phyloP scores from a whole-genome alignment of 148 eudicot genomes.

The Persicaria maculosa region DNA sequence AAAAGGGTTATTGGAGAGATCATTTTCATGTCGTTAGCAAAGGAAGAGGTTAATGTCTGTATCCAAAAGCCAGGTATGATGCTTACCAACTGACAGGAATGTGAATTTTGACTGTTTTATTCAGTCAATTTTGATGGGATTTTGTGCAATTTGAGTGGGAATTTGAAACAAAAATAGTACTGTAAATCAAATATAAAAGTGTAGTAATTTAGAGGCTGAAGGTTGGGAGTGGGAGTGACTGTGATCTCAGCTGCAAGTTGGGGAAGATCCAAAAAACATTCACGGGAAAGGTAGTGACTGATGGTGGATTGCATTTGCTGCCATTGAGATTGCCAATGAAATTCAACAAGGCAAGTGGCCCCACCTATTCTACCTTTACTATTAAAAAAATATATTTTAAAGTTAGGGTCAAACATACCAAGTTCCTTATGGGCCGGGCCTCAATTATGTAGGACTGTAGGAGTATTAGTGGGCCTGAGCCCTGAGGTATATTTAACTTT shows the following conservation, averaged over 20 bases:
- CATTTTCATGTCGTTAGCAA: slow-evolving; percentile 6
- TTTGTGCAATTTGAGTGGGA: not conserved
- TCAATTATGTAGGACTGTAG: too few species aligned
- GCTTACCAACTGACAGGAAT: not conserved
- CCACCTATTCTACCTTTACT: not conserved
- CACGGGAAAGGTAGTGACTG: slow-evolving; percentile 2
- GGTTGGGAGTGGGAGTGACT: not conserved
- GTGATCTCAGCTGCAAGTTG: not conserved
- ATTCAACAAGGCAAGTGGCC: not conserved
- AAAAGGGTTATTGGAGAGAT: not conserved
- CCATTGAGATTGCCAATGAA: not conserved
- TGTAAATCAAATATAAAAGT: not conserved
- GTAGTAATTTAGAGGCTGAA: not conserved
- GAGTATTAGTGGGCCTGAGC: too few species aligned
- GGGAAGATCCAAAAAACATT: slow-evolving; percentile 12
- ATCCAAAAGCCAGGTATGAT: not conserved
- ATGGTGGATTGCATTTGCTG: not conserved
- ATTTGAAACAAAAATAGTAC: not conserved
- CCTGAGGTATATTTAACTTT: too few species aligned
- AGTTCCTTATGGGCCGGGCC: too few species aligned
- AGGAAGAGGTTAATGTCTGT: slow-evolving; percentile 2
- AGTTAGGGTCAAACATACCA: too few species aligned
- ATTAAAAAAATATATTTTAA: too few species aligned
- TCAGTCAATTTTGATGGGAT: not conserved
- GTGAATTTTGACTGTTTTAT: not conserved